Conservation (phyloP, 495 filamentous ascomycete species). For the Aspergillus coremiiformis region DNA sequence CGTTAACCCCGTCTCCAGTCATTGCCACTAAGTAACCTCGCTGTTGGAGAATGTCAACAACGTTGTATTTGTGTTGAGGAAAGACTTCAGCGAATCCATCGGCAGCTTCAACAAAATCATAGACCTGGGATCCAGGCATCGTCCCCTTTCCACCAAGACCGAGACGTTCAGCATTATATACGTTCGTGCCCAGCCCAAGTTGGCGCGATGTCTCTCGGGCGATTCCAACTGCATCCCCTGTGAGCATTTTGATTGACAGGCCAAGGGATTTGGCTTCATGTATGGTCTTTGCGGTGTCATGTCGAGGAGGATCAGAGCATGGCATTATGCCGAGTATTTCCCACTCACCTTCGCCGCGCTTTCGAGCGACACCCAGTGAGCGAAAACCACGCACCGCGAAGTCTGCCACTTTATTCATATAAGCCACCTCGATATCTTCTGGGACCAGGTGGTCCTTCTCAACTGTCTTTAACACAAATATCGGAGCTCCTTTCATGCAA, state of each 20-base stretch:
- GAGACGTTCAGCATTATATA: slow-evolving; percentile 86
- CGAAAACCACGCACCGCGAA: slow-evolving; percentile 89
- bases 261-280: slow-evolving; percentile 82
- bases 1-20: slow-evolving; percentile 98
- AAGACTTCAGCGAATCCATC: slow-evolving; percentile 95
- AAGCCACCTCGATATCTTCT: slow-evolving; percentile 64
- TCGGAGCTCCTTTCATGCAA: slow-evolving; percentile 87
- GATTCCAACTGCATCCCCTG: slow-evolving; percentile 90
- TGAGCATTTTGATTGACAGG: slow-evolving; percentile 93
- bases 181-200: slow-evolving; percentile 85
- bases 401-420: slow-evolving; percentile 84
- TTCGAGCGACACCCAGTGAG: slow-evolving; percentile 85
- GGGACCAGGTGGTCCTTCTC: slow-evolving; percentile 71
- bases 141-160: slow-evolving; percentile 78
- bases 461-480: slow-evolving; percentile 75
- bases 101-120: slow-evolving; percentile 90
- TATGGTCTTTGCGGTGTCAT: slow-evolving; percentile 86
- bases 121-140: slow-evolving; percentile 86
- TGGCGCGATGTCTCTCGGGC: slow-evolving; percentile 85
- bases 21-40: slow-evolving; percentile 94
- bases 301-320: slow-evolving; percentile 82
- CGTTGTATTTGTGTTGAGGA: slow-evolving; percentile 95
- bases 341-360: slow-evolving; percentile 68
- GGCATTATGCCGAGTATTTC: slow-evolving; percentile 93
- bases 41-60: slow-evolving; percentile 91